phyloP scores from a whole-genome alignment of 306 rosid species.

The Corylus americana region DNA sequence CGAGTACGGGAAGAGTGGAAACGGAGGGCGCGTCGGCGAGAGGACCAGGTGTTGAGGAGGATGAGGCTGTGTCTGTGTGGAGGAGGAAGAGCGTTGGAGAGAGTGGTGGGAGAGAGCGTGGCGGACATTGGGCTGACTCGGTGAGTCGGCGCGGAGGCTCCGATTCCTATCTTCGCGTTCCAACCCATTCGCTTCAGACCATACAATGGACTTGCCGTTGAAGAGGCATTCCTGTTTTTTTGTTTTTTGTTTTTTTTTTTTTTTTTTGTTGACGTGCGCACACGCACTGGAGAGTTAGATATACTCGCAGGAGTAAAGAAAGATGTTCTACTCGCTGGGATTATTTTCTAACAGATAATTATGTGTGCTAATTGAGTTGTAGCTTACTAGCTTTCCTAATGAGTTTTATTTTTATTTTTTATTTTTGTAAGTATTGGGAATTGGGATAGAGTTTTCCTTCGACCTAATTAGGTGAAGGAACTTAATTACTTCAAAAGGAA shows the following conservation, averaged over 20 bases:
- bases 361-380: too few relatives aligned
- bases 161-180: conserved; percentile 64
- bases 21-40: conserved; percentile 40
- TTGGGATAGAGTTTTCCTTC: too few relatives aligned
- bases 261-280: neutral
- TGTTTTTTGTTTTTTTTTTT: neutral
- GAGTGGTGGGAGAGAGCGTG: conserved; percentile 28
- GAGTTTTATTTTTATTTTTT: too few relatives aligned
- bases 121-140: conserved; percentile 49
- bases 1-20: conserved; percentile 39
- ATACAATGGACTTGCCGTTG: conserved; percentile 40
- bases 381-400: too few relatives aligned
- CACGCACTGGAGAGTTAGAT: neutral
- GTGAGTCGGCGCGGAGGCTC: conserved; percentile 59
- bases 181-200: conserved; percentile 69
- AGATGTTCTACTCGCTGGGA: too few relatives aligned
- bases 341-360: too few relatives aligned
- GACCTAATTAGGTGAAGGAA: too few relatives aligned
- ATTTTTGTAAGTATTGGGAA: too few relatives aligned
- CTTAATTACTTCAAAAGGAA: too few relatives aligned
- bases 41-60: conserved; percentile 38
- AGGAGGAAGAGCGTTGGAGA: conserved; percentile 29
- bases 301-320: neutral
- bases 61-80: conserved; percentile 28
- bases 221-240: neutral